Conservation (phyloP, 345 rosid species). For the Murraya koenigii region DNA sequence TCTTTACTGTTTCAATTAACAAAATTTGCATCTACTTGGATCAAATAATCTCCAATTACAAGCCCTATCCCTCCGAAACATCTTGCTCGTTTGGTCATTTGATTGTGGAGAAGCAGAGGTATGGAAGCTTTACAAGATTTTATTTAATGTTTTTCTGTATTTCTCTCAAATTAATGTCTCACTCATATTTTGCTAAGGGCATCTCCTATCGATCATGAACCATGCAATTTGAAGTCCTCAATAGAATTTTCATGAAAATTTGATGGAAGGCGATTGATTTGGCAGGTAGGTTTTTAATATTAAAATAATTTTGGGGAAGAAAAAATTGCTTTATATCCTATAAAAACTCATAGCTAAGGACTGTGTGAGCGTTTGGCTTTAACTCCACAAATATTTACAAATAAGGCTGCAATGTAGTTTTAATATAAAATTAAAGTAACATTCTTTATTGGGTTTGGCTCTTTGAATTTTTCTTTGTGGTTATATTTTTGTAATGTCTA, state of each 20-base stretch:
- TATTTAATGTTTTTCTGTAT: neutral
- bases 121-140: neutral
- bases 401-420: neutral
- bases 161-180: neutral
- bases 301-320: neutral
- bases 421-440: neutral
- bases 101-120: constrained; percentile 1
- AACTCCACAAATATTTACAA: neutral
- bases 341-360: neutral
- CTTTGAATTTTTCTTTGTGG: neutral
- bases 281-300: neutral
- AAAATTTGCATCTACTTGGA: neutral
- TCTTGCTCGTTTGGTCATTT: neutral
- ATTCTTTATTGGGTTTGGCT: neutral
- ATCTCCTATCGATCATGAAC: neutral
- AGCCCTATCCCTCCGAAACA: neutral
- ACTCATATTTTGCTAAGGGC: neutral
- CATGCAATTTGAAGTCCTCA: neutral
- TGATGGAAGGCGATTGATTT: neutral
- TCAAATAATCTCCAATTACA: neutral
- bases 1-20: neutral
- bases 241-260: neutral
- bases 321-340: neutral
- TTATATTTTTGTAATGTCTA: neutral
- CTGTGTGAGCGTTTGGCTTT: neutral